Base-by-base conservation (phyloP, 2,329 filamentous ascomycete genomes). In the Xylariaceae sp. region DNA sequence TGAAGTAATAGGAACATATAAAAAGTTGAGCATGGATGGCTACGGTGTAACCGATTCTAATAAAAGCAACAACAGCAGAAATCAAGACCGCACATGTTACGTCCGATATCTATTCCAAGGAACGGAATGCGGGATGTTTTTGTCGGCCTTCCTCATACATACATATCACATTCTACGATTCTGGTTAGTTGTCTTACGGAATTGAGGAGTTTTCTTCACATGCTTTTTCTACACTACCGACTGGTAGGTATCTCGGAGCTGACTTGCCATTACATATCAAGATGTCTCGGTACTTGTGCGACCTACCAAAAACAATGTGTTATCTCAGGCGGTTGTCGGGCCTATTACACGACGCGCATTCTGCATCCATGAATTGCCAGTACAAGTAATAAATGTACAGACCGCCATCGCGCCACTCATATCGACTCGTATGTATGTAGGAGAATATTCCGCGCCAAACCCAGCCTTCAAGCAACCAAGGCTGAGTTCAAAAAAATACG, bases 381-480 rank as follows among this genome's bases (percentile, higher is more conserved):
- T 42, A 42, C 8, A 42, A 42, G 42, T 45, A 45, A 11, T 11
- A n/a, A 50, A 50, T 50, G n/a, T 45, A 13, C 42, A 45, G 42
- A 45, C 42, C 42, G 42, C 42, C 42, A 30, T 30, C 23, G 23
- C 5, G 23, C 23, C 23, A 30, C 23, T 30, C 23, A 5, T 30
- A 30, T 30, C 23, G 4, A 30, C 23, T 30, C 23, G 23, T 30
- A 30, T 30, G 23, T 30, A 30, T 30, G 23, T 30, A 30, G 23
- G 23, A 30, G 23, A 30, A 30, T 30, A 30, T 30, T 30, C 23
- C 23, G 23, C 23, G 23, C 23, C 23, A 42, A 42, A 42, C 9
- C 37, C 37, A 13, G 37, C 37, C 37, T 10, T 42, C 49, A 58
- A 51, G 58, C 56, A 56, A n/a, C 45, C 18, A 49, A 45, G 49